phyloP scores from a whole-genome alignment of 148 eudicot genomes.

The Rhododendron vialii region DNA sequence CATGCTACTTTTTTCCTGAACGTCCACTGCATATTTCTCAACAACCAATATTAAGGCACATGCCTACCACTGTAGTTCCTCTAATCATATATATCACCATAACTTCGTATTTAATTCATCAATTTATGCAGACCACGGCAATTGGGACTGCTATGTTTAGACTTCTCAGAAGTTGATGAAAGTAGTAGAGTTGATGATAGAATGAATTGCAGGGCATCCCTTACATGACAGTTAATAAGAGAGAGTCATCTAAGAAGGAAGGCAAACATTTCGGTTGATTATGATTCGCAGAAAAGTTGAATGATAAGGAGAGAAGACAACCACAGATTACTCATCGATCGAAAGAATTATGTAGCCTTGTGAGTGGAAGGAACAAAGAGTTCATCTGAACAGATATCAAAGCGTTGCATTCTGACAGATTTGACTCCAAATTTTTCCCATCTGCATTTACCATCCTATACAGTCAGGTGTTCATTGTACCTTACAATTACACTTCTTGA shows the following conservation, averaged over 20 bases:
- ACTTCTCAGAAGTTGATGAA: background rate
- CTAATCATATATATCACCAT: background rate
- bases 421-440: background rate
- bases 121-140: background rate
- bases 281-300: slow-evolving; percentile 2
- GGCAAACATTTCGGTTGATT: background rate
- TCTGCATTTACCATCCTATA: background rate
- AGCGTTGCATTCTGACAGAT: background rate
- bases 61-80: too few species aligned
- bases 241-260: background rate
- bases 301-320: background rate
- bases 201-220: background rate
- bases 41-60: background rate
- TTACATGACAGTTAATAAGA: background rate
- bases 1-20: background rate
- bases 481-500: background rate
- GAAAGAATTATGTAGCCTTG: background rate
- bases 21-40: background rate
- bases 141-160: background rate
- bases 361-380: background rate
- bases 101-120: background rate
- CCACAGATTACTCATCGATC: background rate
- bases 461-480: background rate
- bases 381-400: background rate
- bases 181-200: background rate